Conservation (phyloP, 2,329 filamentous ascomycete species). For the Penicillium psychrosexuale region DNA sequence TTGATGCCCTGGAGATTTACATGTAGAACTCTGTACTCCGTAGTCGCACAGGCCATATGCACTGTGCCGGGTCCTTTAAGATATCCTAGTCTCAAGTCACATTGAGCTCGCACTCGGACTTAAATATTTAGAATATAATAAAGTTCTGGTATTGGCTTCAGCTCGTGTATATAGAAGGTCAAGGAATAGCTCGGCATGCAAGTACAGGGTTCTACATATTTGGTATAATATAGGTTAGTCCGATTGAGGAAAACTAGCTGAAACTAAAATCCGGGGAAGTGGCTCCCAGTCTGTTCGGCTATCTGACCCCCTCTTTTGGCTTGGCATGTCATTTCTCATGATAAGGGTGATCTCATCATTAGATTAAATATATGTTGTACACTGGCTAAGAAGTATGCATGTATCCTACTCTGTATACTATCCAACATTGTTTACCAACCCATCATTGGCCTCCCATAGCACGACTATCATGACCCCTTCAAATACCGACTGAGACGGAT, state of each 20-base stretch:
- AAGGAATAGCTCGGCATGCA: neutral
- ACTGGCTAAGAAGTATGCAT: too few relatives aligned
- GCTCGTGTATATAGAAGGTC: neutral
- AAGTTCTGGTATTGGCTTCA: neutral
- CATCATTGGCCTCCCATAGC: neutral
- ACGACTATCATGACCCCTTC: neutral
- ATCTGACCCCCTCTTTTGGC: conserved; percentile 4
- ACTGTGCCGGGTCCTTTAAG: neutral
- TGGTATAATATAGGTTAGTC: neutral
- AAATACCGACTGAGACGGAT: neutral
- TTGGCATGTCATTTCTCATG: neutral
- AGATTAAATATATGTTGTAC: too few relatives aligned
- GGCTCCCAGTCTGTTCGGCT: conserved; percentile 4
- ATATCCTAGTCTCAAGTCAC: neutral
- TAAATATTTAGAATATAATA: neutral
- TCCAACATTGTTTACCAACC: neutral
- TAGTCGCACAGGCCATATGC: neutral
- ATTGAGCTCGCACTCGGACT: neutral
- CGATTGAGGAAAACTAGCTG: conserved; percentile 4
- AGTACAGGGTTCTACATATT: neutral
- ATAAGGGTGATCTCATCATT: too few relatives aligned
- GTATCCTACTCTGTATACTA: neutral
- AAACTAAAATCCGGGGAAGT: conserved; percentile 24
- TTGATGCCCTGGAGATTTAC: neutral
- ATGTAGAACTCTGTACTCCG: neutral